phyloP scores from a whole-genome alignment of 257 asterid species.

The Coffea eugenioides region DNA sequence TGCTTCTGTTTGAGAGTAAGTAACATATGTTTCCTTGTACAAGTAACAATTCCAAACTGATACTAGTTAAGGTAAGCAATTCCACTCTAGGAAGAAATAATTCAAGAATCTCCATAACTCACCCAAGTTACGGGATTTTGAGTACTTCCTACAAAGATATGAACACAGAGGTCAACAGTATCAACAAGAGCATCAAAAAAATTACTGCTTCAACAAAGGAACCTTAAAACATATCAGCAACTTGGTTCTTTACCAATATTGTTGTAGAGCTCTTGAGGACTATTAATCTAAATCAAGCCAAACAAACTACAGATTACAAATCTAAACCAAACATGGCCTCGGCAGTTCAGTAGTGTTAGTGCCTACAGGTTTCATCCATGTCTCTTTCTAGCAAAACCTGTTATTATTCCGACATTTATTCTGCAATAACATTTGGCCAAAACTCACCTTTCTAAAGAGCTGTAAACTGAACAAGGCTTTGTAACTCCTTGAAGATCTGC shows the following conservation, averaged over 20 bases:
- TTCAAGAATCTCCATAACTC: not conserved
- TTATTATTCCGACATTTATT: not conserved
- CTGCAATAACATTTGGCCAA: not conserved
- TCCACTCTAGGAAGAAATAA: not conserved
- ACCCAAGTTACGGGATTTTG: not conserved
- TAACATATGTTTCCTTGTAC: not conserved
- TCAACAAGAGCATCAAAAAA: not conserved
- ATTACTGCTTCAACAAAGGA: not conserved
- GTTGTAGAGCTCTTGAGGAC: not conserved
- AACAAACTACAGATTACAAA: not conserved
- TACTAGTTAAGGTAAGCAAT: not conserved
- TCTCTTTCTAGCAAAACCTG: not conserved
- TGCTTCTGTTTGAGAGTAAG: not conserved
- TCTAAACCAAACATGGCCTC: not conserved
- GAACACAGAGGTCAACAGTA: slow-evolving; percentile 2
- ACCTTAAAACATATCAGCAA: not conserved
- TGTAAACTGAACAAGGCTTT: slow-evolving; percentile 7
- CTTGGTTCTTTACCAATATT: not conserved
- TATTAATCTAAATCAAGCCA: not conserved
- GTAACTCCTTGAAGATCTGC: slow-evolving; percentile 3
- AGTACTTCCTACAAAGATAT: not conserved
- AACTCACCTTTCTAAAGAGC: slow-evolving; percentile 10
- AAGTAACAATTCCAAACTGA: not conserved
- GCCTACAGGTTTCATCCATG: not conserved
- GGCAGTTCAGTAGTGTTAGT: not conserved